Evolutionary conservation across 1,284 basidiomycete genomes (phyloP), one percentile per base, ranked within the genome.

Genomic region (Apiotrichum montevideense): DNA sequence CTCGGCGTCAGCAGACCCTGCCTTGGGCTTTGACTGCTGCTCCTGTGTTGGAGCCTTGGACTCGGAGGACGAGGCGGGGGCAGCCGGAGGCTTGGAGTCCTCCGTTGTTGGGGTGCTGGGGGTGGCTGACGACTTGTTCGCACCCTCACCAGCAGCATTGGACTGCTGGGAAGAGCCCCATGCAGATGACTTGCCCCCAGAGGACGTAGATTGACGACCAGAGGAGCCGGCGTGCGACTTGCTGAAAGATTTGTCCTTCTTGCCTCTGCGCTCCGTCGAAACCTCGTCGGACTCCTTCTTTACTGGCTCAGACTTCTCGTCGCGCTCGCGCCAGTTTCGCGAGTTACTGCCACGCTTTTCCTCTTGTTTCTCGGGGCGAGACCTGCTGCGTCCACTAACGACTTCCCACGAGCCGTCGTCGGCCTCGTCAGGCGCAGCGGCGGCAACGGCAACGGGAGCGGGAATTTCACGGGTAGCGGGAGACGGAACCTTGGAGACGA

Each of bases 271-370:
- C n/a, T 57, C 46, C 8, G 55, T 42, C 5, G 8, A 6, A 9
- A 37, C 21, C 42, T 63, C 55, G 7, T 54, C 56, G 14, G 54
- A 46, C 37, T 53, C 40, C 34, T 54, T 37, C 7, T 51, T 55
- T 39, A 57, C 43, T 4, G 47, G 29, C 45, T 56, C 45, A 4
- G 52, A 35, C 48, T 60, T 55, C 33, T 59, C 57, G 1, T 56
- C 57, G 15, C 61, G 55, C 29, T 63, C 61, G 48, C 61, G 55
- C 60, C 60, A 62, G 52, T 62, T 62, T 37, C 60, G 60, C 48
- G 70, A 71, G 57, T 64, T 69, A 52, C 69, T 71, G 13, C 67
- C 66, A 3, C 58, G 56, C 55, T 66, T 65, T 51, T 70, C 67
- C 37, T 64, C 63, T 4, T 54, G 54, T 51, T 52, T 52, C 15